Evolutionary conservation across 345 rosid genomes (phyloP).

Genomic region (Angophora floribunda): DNA sequence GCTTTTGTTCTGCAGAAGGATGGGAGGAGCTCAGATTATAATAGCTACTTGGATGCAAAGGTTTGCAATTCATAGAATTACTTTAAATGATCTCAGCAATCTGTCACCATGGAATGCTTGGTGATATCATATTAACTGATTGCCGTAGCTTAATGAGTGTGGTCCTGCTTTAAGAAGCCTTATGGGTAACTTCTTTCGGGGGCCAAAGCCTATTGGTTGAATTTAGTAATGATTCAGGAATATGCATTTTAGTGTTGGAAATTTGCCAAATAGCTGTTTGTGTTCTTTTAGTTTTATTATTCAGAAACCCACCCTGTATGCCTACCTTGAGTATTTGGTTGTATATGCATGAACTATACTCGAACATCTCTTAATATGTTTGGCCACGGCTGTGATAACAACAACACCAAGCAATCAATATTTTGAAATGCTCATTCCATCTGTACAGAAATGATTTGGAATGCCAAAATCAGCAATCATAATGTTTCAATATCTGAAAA

Average conservation of each 20-base stretch:
- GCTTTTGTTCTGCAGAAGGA: constrained; percentile 59
- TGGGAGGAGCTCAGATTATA: constrained; percentile 75
- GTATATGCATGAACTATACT: background rate
- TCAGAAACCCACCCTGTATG: background rate
- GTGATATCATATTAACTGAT: background rate
- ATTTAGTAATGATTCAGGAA: background rate
- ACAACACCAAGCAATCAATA: background rate
- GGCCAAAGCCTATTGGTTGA: background rate
- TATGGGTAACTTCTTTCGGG: background rate
- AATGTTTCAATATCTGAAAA: background rate
- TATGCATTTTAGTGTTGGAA: background rate
- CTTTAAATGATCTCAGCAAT: background rate
- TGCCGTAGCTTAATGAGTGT: background rate
- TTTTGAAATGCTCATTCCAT: background rate
- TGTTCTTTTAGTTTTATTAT: background rate
- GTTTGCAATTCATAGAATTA: constrained; percentile 18
- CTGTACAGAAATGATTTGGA: background rate
- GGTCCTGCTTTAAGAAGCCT: background rate
- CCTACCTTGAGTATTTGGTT: background rate
- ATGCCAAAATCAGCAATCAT: background rate
- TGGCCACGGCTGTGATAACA: background rate
- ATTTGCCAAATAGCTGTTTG: background rate
- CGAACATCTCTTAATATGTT: background rate
- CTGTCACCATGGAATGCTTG: background rate
- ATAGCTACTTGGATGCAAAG: constrained; percentile 87